phyloP scores from a whole-genome alignment of 768 basidiomycete species.

The Tylopilus plumbeoviolaceoides region DNA sequence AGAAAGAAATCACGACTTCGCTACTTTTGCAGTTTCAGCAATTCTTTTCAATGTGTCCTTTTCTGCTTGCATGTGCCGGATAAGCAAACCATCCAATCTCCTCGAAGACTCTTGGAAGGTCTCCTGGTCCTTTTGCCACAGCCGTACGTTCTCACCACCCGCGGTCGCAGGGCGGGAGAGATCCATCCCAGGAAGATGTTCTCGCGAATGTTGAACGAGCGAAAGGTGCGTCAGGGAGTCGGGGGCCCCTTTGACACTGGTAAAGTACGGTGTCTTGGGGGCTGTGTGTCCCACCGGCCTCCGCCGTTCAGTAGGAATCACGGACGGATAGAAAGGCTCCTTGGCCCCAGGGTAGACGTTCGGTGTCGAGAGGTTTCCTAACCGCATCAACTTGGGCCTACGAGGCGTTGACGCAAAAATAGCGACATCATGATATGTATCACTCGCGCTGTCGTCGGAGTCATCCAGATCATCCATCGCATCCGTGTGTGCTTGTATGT shows the following conservation, averaged over 20 bases:
- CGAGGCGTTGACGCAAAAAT: slow-evolving; percentile 28
- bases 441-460: slow-evolving; percentile 42
- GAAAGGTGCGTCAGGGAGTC: slow-evolving; percentile 31
- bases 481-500: slow-evolving; percentile 63
- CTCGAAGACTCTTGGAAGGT: slow-evolving; percentile 52
- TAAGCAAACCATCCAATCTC: slow-evolving; percentile 74
- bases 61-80: slow-evolving; percentile 81
- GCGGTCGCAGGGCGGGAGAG: slow-evolving; percentile 13
- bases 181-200: slow-evolving; percentile 30
- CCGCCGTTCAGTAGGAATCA: slow-evolving; percentile 35
- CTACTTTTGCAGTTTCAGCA: slow-evolving; percentile 44
- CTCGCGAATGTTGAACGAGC: slow-evolving; percentile 40
- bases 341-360: slow-evolving; percentile 46
- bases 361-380: slow-evolving; percentile 69
- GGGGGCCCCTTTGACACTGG: slow-evolving; percentile 37
- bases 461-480: slow-evolving; percentile 73
- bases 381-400: slow-evolving; percentile 48
- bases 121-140: slow-evolving; percentile 30
- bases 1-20: slow-evolving; percentile 19
- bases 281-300: slow-evolving; percentile 54
- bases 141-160: slow-evolving; percentile 22
- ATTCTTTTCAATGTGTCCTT: slow-evolving; percentile 77
- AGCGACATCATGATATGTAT: slow-evolving; percentile 36
- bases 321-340: slow-evolving; percentile 34
- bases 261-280: slow-evolving; percentile 41